These are phyloP conservation scores for Jamesozyma piceae DNA, from an alignment of 805 yeast genomes.

Conservation along the genomic window DNA sequence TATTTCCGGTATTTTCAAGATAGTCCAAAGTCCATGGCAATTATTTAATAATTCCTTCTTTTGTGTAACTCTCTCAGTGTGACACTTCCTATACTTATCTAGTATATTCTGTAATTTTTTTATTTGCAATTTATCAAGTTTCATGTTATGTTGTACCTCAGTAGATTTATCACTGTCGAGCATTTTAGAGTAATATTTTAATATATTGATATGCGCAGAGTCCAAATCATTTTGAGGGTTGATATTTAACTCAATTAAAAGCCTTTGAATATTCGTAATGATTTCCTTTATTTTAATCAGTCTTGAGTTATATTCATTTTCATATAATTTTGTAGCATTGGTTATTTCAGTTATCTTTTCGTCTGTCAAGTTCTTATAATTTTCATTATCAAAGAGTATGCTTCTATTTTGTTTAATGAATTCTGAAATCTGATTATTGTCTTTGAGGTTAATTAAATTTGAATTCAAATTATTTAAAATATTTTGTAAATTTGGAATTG, in stretches of 20 bases:
- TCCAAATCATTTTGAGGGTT: constrained; percentile 10
- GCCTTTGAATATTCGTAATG: constrained; percentile 8
- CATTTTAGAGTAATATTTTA: not conserved
- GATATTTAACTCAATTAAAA: constrained; percentile 20
- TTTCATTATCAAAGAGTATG: constrained; percentile 13
- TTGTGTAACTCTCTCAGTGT: constrained; percentile 32
- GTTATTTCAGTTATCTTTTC: constrained; percentile 10
- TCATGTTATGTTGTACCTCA: not conserved
- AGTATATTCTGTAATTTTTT: constrained; percentile 10
- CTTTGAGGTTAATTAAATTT: constrained; percentile 3
- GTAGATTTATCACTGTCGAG: not conserved
- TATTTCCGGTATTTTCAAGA: constrained; percentile 40
- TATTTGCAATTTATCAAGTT: not conserved
- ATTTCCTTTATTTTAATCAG: constrained; percentile 4
- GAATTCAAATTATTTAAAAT: constrained; percentile 2
- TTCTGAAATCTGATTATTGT: constrained; percentile 2
- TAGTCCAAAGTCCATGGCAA: constrained; percentile 48
- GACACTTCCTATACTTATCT: constrained; percentile 15
- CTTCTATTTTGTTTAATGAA: constrained; percentile 17
- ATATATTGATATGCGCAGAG: not conserved
- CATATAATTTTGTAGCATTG: constrained; percentile 7
- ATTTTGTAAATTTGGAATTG: constrained; percentile 4
- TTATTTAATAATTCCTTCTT: constrained; percentile 27
- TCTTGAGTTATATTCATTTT: constrained; percentile 16
- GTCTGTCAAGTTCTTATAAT: constrained; percentile 17